These are phyloP conservation scores for Cornus suecica DNA, from an alignment of 148 eudicot genomes.

Conservation along the genomic window DNA sequence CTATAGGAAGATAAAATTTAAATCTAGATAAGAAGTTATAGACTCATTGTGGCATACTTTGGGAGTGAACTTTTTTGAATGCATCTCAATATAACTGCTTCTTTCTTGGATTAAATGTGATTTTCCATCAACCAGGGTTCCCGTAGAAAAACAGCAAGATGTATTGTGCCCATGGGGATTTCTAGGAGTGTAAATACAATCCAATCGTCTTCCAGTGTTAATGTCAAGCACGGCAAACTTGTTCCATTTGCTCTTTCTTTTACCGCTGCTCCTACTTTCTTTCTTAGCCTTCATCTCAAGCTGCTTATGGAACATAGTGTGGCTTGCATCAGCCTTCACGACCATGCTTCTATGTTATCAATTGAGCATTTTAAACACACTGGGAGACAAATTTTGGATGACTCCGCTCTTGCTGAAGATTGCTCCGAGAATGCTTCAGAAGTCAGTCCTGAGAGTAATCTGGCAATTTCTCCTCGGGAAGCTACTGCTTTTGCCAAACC, in stretches of 20 bases:
- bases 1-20: neutral
- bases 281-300: conserved; percentile 69
- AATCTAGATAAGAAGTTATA: neutral
- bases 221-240: conserved; percentile 38
- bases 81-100: neutral
- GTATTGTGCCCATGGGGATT: conserved; percentile 26
- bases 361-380: conserved; percentile 27
- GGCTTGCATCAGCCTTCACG: conserved; percentile 40
- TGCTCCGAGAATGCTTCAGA: conserved; percentile 20
- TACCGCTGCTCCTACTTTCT: conserved; percentile 66
- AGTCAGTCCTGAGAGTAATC: conserved; percentile 22
- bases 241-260: conserved; percentile 67
- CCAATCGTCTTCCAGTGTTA: conserved; percentile 26
- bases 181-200: conserved; percentile 24
- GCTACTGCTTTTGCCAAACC: conserved; percentile 17
- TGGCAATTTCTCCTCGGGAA: conserved; percentile 15
- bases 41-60: neutral
- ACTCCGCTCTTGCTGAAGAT: conserved; percentile 22
- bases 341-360: conserved; percentile 30
- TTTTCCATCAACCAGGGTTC: conserved; percentile 37
- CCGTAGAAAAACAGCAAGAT: conserved; percentile 27
- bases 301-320: conserved; percentile 67
- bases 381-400: conserved; percentile 10
- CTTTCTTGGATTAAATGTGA: neutral
- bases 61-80: neutral